Percentiles rank a stretch among this genome's conserved stretches.
These are phyloP conservation scores for Amanita jacksonii DNA, from an alignment of 768 basidiomycete genomes.

Conservation along the genomic window DNA sequence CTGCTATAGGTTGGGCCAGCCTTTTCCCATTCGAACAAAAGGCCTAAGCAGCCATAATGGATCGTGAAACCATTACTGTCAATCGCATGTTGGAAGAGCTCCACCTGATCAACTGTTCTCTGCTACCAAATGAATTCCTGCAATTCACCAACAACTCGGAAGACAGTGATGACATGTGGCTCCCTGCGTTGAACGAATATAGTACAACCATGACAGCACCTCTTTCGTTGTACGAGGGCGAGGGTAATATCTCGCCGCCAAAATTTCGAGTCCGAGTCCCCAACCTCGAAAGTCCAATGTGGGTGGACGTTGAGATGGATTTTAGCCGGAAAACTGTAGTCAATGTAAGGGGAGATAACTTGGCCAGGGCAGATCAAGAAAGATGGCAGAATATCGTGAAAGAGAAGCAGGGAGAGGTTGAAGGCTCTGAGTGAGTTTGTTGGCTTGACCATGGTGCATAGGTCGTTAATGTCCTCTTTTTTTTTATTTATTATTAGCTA, in stretches of 20 bases:
- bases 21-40: too few species aligned
- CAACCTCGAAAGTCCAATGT: conserved; percentile 2
- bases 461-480: too few species aligned
- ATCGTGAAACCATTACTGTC: neutral
- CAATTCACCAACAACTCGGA: too few species aligned
- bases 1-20: too few species aligned
- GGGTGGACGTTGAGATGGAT: conserved; percentile 8
- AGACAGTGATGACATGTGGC: too few species aligned
- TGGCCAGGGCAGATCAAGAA: conserved; percentile 32
- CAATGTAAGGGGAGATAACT: conserved; percentile 36
- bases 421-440: conserved; percentile 22
- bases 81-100: conserved; percentile 39
- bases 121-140: too few species aligned
- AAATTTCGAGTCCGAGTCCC: conserved; percentile 12
- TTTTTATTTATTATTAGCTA: too few species aligned
- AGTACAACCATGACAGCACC: too few species aligned
- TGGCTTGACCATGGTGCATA: conserved; percentile 2
- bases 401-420: conserved; percentile 27
- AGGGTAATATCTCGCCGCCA: too few species aligned
- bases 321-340: conserved; percentile 13
- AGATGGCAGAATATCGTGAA: conserved; percentile 32
- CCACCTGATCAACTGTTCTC: conserved; percentile 6
- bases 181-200: too few species aligned
- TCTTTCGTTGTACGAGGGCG: too few species aligned
- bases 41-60: too few species aligned